Conservation (phyloP, 2,329 filamentous ascomycete genomes). For the Escovopsis weberi region DNA sequence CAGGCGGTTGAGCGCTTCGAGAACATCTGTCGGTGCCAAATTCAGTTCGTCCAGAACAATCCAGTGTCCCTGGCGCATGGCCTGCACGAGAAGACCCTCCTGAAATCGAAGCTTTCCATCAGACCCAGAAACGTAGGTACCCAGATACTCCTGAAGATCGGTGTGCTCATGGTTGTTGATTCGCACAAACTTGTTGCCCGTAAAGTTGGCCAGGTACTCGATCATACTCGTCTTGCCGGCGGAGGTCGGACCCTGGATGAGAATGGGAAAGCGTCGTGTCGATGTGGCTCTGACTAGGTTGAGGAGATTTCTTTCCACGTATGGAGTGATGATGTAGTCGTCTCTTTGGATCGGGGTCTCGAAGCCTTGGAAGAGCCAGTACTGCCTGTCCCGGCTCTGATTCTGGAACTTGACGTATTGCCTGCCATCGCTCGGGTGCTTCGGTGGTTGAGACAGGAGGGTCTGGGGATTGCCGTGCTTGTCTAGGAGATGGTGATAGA, state of each 20-base stretch:
- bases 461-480: constrained; percentile 52
- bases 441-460: constrained; percentile 64
- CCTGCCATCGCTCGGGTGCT: constrained; percentile 59
- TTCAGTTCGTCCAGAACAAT: constrained; percentile 97
- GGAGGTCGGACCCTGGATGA: constrained; percentile 93
- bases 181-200: constrained; percentile 89
- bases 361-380: constrained; percentile 74
- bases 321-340: constrained; percentile 94
- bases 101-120: constrained; percentile 82
- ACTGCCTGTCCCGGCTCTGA: constrained; percentile 51
- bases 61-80: constrained; percentile 87
- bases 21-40: constrained; percentile 86
- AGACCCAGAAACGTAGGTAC: constrained; percentile 75
- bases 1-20: constrained; percentile 89
- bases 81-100: constrained; percentile 85
- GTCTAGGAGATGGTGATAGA: constrained; percentile 66
- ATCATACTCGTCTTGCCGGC: constrained; percentile 99
- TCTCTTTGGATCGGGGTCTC: constrained; percentile 50
- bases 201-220: constrained; percentile 91
- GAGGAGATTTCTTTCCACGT: constrained; percentile 85
- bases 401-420: constrained; percentile 68
- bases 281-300: constrained; percentile 91
- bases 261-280: constrained; percentile 78
- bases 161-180: constrained; percentile 99
- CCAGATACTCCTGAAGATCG: constrained; percentile 92